Base-by-base conservation (phyloP, 139 green algal species). In the Tetraselmis striata region DNA sequence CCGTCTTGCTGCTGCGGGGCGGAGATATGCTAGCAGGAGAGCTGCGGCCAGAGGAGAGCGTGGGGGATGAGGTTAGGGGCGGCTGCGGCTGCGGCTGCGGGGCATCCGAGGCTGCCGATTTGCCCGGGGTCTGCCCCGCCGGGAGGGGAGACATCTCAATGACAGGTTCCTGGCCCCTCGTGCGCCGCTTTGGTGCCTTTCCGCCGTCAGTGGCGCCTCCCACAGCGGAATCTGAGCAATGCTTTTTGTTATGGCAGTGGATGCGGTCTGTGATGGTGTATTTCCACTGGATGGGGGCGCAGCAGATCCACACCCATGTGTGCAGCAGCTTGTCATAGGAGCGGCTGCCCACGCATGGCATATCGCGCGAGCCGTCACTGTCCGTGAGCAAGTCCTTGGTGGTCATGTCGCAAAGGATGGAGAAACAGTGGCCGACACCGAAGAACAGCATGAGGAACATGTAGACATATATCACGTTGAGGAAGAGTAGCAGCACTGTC, bases 391-490 rank as follows among this genome's bases (percentile, higher is more conserved):
- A 77, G 27, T 92, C 83, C 75, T 86, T 86, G 23, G 83, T 86
- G 29, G 83, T 86, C 26, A 86, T 79, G 83, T 86, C 83, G 2
- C 86, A 81, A 0, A 85, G 1, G n/a, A 93, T 75, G 2, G 78
- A 80, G 23, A 77, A 32, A 77, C 80, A 86, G 79, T 93, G 90
- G 1, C 23, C 76, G 22, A 82, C 85, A 26, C 87, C 90, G 82
- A 93, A 93, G 2, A 90, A 59, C 32, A 93, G 87, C 82, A 92
- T 83, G 59, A 88, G 0, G 23, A 82, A 59, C n/a, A 86, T 86
- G 79, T 90, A 92, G n/a, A 29, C 81, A 25, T 87, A 86, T 24
- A 90, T 59, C 1, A 86, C 59, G n/a, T 81, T 84, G 29, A 92
- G 31, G 2, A 91, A 29, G 1, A 91, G 79, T 26, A 93, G 83